Evolutionary conservation across 192 early-diverging fungal species (phyloP), one percentile per base, ranked within the genome.

Genomic region (Geosiphon pyriformis): DNA sequence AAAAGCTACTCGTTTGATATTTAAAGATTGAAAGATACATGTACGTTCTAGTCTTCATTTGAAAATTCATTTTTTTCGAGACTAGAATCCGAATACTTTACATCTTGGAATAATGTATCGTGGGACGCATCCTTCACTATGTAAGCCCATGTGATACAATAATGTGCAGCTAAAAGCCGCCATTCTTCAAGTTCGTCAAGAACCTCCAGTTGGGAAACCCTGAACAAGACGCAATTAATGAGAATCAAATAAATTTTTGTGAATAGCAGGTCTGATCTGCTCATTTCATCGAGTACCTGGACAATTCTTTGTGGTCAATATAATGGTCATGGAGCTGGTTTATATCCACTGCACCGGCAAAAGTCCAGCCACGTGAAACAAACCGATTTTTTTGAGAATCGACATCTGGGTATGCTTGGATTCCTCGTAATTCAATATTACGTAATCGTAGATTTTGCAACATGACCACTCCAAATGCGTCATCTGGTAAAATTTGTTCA

Each of bases 101-200:
- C 61, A 32, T 49, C 3, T 18, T 64, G 47, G 15, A 51, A 53
- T 26, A 66, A 29, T 33, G 22, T 18, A 20, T 29, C 27, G 12
- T 34, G 4, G 3, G 25, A 30, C 42, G 26, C 53, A 50, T 53
- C 52, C 2, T 42, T 48, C 2, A 66, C 65, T n/a, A 77, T 80
- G 61, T 72, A 82, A 3, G 90, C 87, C 84, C 85, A 88, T 0
- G 90, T 82, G 50, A 95, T 79, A 46, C 92, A 94, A 61, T 98
- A 98, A 79, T 98, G 95, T 3, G 74, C 74, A 1, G 85, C 82
- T 31, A 98, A 78, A 18, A 98, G 67, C 26, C 70, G 74, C 88
- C 92, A 98, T 75, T 94, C 94, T 72, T 98, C 95, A 34, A 93
- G 71, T 78, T 98, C 94, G 72, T 95, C 94, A 67, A 95, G 81